Conservation (phyloP, 1,284 basidiomycete species). For the Pterula multifida region DNA sequence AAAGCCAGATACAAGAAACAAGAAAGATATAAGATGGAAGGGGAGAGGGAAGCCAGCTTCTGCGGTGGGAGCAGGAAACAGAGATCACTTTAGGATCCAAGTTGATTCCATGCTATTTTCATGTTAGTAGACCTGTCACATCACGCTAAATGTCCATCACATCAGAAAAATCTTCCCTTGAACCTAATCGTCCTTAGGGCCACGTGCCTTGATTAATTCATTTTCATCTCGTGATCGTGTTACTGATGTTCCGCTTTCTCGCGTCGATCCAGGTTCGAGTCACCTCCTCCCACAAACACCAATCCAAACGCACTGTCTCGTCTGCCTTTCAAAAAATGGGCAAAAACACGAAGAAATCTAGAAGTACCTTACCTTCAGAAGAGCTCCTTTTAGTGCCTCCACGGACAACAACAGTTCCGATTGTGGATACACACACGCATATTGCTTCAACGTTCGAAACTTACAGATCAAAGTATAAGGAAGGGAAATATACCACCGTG, state of each 20-base stretch:
- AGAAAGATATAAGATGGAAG: background rate
- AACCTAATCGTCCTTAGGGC: no score
- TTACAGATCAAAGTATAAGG: slow-evolving; percentile 48
- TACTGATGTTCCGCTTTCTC: background rate
- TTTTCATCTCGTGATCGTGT: background rate
- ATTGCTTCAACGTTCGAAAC: slow-evolving; percentile 54
- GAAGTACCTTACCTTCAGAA: slow-evolving; percentile 17
- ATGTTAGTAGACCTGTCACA: background rate
- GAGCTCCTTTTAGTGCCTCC: slow-evolving; percentile 21
- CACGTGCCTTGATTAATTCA: background rate
- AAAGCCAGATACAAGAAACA: background rate
- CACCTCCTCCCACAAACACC: background rate
- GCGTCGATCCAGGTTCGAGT: background rate
- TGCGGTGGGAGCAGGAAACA: background rate
- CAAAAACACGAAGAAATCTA: slow-evolving; percentile 24
- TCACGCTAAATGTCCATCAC: background rate
- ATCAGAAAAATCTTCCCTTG: background rate
- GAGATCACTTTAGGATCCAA: background rate
- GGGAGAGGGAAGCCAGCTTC: background rate
- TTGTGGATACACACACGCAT: slow-evolving; percentile 76
- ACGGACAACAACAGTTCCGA: slow-evolving; percentile 25
- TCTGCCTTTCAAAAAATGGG: slow-evolving; percentile 11
- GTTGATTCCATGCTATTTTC: background rate
- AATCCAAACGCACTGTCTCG: background rate
- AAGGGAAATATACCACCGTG: slow-evolving; percentile 36